Evolutionary conservation across 1,284 basidiomycete species (phyloP), one percentile per base, ranked within the genome.

Genomic region (Fistulinella staudtii): DNA sequence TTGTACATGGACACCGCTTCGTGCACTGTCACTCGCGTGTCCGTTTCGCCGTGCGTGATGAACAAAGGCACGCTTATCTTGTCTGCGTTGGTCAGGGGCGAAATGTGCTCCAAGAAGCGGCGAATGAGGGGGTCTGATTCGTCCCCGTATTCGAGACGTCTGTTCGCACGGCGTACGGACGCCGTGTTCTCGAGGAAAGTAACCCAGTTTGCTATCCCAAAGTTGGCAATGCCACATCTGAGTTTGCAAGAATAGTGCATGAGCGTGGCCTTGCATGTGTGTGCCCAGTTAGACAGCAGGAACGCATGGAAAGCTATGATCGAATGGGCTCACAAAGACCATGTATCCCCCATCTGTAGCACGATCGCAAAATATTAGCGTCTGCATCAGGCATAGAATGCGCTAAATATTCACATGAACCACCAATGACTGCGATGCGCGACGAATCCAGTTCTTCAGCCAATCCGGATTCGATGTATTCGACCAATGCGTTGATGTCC

Each of bases 31-130:
- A 71, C 67, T 13, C 69, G 56, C 10, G 53, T 59, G 47, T 71
- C 69, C 15, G 53, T 66, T 36, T 71, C 69, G 5, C 68, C 66
- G 20, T 68, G 66, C 8, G 69, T 65, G 41, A 70, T 69, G 15
- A 58, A 55, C 36, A 68, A 41, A 6, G 66, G 69, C 3, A 60
- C 58, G 2, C 34, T 33, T 37, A 68, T 67, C 41, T 66, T 61
- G 17, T 58, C 53, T 1, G 66, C 64, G 23, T 61, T 60, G 41
- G 58, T 70, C 20, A 69, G 41, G 8, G 69, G 69, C 4, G 69
- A 68, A 33, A 68, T 67, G 25, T 56, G 53, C 36, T 61, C 56
- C 18, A 71, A 51, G 35, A 71, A 67, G 17, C 51, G 57, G 36
- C 59, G 55, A 30, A 68, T 56, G 36, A 39, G 50, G 15, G 69